phyloP scores from a whole-genome alignment of 805 yeast genomes.

The Schizosaccharomyces lindneri region DNA sequence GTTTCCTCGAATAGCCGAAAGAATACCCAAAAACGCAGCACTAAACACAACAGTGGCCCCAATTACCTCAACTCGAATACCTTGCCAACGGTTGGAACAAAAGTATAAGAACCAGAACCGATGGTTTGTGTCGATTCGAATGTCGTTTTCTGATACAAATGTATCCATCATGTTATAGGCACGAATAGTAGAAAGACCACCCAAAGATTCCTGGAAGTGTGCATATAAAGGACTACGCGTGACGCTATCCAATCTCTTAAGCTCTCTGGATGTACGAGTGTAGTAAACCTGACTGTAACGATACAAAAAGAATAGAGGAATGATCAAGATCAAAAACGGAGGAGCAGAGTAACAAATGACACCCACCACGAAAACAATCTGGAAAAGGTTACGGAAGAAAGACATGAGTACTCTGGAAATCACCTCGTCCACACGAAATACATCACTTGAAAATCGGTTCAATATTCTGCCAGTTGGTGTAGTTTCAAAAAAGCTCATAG shows the following conservation, averaged over 20 bases:
- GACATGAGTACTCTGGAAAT: constrained; percentile 16
- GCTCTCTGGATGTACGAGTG: constrained; percentile 46
- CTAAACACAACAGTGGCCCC: constrained; percentile 75
- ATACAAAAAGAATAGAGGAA: constrained; percentile 46
- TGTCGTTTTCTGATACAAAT: constrained; percentile 29
- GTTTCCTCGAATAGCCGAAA: constrained; percentile 38
- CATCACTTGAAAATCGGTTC: constrained; percentile 77
- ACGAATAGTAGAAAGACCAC: constrained; percentile 52
- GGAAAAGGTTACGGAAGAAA: constrained; percentile 15
- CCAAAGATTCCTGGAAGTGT: constrained; percentile 56
- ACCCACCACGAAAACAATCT: constrained; percentile 32
- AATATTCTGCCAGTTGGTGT: constrained; percentile 84
- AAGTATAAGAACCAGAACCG: constrained; percentile 80
- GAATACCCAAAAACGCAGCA: constrained; percentile 60
- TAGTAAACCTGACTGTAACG: constrained; percentile 47
- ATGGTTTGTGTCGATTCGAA: constrained; percentile 58
- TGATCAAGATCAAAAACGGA: constrained; percentile 45
- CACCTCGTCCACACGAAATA: constrained; percentile 70
- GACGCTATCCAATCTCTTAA: constrained; percentile 45
- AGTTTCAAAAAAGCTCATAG: constrained; percentile 87
- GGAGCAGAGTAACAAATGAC: constrained; percentile 79
- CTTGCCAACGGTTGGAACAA: constrained; percentile 91
- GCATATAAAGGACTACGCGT: constrained; percentile 60
- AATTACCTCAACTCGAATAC: constrained; percentile 73
- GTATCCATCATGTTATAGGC: constrained; percentile 49